These are phyloP conservation scores for Aspergillus hiratsukae DNA, from an alignment of 2,329 filamentous ascomycete genomes.

Conservation along the genomic window DNA sequence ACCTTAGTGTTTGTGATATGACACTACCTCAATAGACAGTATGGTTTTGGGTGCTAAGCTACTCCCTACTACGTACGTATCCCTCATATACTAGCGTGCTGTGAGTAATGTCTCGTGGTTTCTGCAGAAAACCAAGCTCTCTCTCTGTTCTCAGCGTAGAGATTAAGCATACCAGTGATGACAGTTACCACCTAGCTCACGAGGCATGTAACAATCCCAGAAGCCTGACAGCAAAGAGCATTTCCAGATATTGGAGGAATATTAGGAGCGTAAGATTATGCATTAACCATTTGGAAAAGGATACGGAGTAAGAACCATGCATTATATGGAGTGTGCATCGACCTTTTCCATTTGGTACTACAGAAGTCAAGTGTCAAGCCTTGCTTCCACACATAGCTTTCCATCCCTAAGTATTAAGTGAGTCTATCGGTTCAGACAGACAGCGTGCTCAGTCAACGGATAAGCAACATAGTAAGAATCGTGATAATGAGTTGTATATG, in stretches of 20 bases:
- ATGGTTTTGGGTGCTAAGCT: too few relatives aligned
- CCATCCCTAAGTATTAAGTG: not conserved
- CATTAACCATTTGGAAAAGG: too few relatives aligned
- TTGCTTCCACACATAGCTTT: not conserved
- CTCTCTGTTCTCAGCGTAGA: not conserved
- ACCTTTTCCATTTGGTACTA: not conserved
- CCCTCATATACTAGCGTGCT: not conserved
- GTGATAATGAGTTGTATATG: not conserved
- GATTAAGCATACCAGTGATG: too few relatives aligned
- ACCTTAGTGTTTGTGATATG: not conserved
- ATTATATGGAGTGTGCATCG: not conserved
- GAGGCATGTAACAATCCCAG: too few relatives aligned
- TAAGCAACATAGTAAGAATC: not conserved
- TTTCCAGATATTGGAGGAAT: too few relatives aligned
- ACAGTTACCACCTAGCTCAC: too few relatives aligned
- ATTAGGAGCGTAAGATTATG: too few relatives aligned
- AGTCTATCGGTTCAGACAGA: not conserved
- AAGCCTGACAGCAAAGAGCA: too few relatives aligned
- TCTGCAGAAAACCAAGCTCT: too few relatives aligned
- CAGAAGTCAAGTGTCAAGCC: not conserved
- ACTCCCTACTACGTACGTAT: too few relatives aligned
- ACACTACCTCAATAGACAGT: too few relatives aligned
- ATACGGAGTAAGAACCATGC: not conserved
- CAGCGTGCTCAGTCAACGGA: not conserved
- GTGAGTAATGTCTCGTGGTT: too few relatives aligned